phyloP scores from a whole-genome alignment of 108 stramenopile genomes.

The Nitzschia sp. region DNA sequence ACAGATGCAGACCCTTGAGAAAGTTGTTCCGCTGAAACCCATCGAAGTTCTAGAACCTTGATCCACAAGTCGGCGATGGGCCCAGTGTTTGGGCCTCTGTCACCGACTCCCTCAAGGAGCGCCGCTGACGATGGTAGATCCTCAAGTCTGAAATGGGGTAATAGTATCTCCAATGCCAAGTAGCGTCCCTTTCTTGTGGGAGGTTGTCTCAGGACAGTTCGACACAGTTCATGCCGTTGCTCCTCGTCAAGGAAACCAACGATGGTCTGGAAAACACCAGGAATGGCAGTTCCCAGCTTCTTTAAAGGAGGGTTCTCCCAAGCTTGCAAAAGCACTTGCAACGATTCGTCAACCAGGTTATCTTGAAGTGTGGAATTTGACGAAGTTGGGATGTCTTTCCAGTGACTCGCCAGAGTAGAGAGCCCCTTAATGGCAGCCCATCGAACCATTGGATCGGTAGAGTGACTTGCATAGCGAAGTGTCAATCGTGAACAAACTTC shows the following conservation, averaged over 20 bases:
- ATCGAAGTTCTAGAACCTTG: conserved; percentile 34
- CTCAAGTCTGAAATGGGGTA: conserved; percentile 31
- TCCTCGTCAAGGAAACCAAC: conserved; percentile 29
- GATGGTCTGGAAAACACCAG: conserved; percentile 48
- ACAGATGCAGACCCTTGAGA: conserved; percentile 2
- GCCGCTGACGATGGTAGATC: conserved; percentile 20
- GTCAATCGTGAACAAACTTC: conserved; percentile 29
- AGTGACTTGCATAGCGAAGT: conserved; percentile 1
- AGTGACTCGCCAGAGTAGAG: conserved; percentile 46
- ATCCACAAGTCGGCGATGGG: conserved; percentile 62
- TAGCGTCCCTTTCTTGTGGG: conserved; percentile 59
- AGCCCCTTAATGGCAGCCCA: conserved; percentile 53
- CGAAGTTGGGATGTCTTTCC: conserved; percentile 13
- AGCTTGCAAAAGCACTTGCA: conserved; percentile 44
- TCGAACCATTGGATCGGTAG: conserved; percentile 51
- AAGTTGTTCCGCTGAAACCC: conserved; percentile 11
- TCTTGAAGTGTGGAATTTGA: neutral
- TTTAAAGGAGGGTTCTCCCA: conserved; percentile 65
- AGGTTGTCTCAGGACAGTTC: conserved; percentile 44
- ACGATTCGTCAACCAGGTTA: conserved; percentile 27
- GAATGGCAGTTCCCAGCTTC: conserved; percentile 49
- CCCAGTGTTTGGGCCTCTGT: conserved; percentile 48
- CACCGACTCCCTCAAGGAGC: conserved; percentile 53
- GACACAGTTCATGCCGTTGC: conserved; percentile 28
- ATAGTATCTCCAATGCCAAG: conserved; percentile 57